Base-by-base conservation (phyloP, 768 basidiomycete species). In the Agaricus blazei region DNA sequence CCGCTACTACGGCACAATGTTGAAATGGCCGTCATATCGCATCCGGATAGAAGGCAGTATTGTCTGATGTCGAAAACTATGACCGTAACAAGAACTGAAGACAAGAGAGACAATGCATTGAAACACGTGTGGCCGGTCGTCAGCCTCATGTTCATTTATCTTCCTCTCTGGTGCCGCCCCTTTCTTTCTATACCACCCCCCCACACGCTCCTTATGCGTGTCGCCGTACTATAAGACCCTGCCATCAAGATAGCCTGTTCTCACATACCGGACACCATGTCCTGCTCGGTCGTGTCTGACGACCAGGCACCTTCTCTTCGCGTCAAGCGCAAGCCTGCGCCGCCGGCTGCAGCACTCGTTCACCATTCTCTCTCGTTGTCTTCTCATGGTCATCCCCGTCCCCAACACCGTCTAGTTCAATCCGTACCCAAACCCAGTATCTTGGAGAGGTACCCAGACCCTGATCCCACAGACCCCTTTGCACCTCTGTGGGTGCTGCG, bases 381-480 rank as follows among this genome's bases (percentile, higher is more conserved):
- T 12, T 40, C 34, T 19, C 45, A 23, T n/a, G 40, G 15, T 27
- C 19, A 51, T 5, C 8, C 29, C 1, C 44, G 34, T 9, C 44
- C 14, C 9, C 50, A 40, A 19, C 50, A 55, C 23, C 47, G 24
- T 19, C 4, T n/a, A 19, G 14, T 38, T 14, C 54, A 19, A 23
- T 9, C 54, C 26, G 23, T 29, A 11, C 46, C 48, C 47, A 56
- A 56, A 34, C n/a, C 82, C 53, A 77, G 78, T 48, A 66, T 76
- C 61, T 74, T 78, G 9, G 63, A 74, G 51, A 74, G 81, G 40
- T 89, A 88, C 65, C 87, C 87, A 4, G 67, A 72, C 1, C 85
- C 85, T 29, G 87, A 89, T 68, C 85, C 85, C 23, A 64, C 63
- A 15, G 85, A 89, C 65, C 87, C 87, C 1, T 88, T 88, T 59